Conservation (phyloP, 2,329 filamentous ascomycete species). For the Cladosporium sp. region DNA sequence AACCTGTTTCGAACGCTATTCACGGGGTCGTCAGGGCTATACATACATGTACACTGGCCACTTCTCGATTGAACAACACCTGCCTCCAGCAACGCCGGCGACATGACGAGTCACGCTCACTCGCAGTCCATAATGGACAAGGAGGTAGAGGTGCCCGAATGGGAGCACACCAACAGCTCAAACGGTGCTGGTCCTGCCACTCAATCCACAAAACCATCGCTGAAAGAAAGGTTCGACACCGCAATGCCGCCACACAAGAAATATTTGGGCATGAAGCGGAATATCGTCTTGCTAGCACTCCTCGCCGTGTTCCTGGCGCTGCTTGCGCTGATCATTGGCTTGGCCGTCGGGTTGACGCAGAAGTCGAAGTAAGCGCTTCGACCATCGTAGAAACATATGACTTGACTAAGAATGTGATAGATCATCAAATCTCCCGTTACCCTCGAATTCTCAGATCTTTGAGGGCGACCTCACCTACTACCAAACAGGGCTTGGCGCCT, state of each 20-base stretch:
- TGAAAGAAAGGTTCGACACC: constrained; percentile 34
- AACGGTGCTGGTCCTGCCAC: not conserved
- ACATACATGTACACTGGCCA: not conserved
- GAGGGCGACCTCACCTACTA: constrained; percentile 71
- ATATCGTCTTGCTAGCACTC: constrained; percentile 40
- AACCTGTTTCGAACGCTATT: not conserved
- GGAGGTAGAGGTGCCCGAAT: constrained; percentile 29
- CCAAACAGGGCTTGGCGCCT: constrained; percentile 65
- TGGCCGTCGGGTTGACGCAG: constrained; percentile 41
- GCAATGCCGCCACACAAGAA: constrained; percentile 40
- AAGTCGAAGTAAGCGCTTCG: constrained; percentile 19
- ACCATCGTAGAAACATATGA: not conserved
- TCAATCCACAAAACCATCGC: not conserved
- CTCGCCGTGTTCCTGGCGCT: constrained; percentile 36
- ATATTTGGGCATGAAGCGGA: constrained; percentile 43
- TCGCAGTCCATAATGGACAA: constrained; percentile 12
- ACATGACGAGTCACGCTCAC: constrained; percentile 5
- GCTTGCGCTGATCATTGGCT: constrained; percentile 44
- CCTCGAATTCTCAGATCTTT: constrained; percentile 53
- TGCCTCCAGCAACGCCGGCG: not conserved
- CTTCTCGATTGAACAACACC: not conserved
- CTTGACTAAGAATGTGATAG: constrained; percentile 22
- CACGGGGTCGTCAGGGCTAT: too few species aligned
- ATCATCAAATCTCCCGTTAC: constrained; percentile 51
- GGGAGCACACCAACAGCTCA: constrained; percentile 25